phyloP scores from a whole-genome alignment of 2,329 filamentous ascomycete species.

The Ophiocordyceps camponoti-rufipedis region DNA sequence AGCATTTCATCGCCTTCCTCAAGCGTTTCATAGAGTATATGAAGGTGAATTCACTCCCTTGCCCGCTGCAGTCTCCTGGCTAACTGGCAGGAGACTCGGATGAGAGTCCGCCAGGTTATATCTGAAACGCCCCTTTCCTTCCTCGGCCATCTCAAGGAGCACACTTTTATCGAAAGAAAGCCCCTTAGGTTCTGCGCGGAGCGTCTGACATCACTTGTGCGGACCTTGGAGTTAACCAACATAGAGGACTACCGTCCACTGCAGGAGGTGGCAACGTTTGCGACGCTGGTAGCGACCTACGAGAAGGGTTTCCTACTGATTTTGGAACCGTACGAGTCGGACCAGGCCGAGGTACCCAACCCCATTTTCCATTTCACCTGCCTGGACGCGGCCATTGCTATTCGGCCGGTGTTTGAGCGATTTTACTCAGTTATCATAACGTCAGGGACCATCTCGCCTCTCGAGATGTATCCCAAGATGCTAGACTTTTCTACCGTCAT shows the following conservation, averaged over 20 bases:
- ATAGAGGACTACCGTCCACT: slow-evolving; percentile 96
- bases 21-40: slow-evolving; percentile 96
- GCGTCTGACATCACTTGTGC: slow-evolving; percentile 78
- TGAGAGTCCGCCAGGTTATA: slow-evolving; percentile 96
- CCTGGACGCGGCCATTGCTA: slow-evolving; percentile 91
- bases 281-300: slow-evolving; percentile 88
- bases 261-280: slow-evolving; percentile 95
- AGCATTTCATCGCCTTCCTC: slow-evolving; percentile 88
- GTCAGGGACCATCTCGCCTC: slow-evolving; percentile 85
- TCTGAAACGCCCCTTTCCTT: slow-evolving; percentile 94
- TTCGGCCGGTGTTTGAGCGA: slow-evolving; percentile 91
- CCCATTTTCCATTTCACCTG: slow-evolving; percentile 96
- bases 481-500: slow-evolving; percentile 82
- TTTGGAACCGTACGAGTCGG: slow-evolving; percentile 91
- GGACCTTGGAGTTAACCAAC: slow-evolving; percentile 88
- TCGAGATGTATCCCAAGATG: slow-evolving; percentile 99
- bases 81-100: slow-evolving; percentile 46
- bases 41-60: slow-evolving; percentile 29
- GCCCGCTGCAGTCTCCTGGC: not conserved
- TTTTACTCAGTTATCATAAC: slow-evolving; percentile 98
- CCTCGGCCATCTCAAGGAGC: slow-evolving; percentile 76
- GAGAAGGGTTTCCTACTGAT: slow-evolving; percentile 93
- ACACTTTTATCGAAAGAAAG: slow-evolving; percentile 96
- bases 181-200: slow-evolving; percentile 90
- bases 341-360: slow-evolving; percentile 87